These are phyloP conservation scores for Colletotrichum somersetense DNA, from an alignment of 2,329 filamentous ascomycete genomes.

Conservation along the genomic window DNA sequence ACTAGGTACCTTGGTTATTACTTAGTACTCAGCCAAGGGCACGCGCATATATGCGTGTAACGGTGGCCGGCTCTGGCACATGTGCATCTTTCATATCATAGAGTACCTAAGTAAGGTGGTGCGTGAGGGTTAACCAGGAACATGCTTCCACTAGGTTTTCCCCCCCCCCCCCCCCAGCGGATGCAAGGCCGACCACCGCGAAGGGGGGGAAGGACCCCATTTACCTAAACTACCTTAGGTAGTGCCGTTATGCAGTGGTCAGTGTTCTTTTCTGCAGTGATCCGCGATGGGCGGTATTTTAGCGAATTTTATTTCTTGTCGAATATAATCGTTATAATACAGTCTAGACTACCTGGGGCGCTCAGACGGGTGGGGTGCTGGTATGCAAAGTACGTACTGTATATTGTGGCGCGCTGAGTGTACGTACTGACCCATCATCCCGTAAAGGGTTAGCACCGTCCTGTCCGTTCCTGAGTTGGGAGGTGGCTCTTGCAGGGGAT, in stretches of 20 bases:
- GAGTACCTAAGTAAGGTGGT: constrained; percentile 18
- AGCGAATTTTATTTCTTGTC: constrained; percentile 1
- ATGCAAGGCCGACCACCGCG: constrained; percentile 12
- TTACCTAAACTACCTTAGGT: not conserved
- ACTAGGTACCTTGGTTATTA: not conserved
- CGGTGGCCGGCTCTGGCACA: constrained; percentile 20
- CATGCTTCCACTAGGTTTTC: constrained; percentile 23
- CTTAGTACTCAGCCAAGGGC: not conserved
- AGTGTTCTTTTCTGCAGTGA: not conserved
- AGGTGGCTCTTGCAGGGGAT: constrained; percentile 27
- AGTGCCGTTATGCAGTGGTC: constrained; percentile 3
- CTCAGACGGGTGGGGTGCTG: constrained; percentile 18
- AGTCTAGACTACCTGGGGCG: constrained; percentile 14
- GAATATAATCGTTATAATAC: too few relatives aligned
- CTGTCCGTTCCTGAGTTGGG: constrained; percentile 27
- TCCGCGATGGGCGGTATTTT: constrained; percentile 20
- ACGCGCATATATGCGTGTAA: constrained; percentile 35
- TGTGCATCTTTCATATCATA: constrained; percentile 2
- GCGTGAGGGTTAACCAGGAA: constrained; percentile 16
- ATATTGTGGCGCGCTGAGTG: constrained; percentile 1
- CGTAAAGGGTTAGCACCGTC: constrained; percentile 10
- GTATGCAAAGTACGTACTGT: constrained; percentile 7
- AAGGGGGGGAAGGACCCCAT: constrained; percentile 4
- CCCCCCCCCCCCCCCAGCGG: constrained; percentile 7
- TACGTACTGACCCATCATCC: constrained; percentile 1